phyloP scores from a whole-genome alignment of 345 rosid species.

The Isatis tinctoria region DNA sequence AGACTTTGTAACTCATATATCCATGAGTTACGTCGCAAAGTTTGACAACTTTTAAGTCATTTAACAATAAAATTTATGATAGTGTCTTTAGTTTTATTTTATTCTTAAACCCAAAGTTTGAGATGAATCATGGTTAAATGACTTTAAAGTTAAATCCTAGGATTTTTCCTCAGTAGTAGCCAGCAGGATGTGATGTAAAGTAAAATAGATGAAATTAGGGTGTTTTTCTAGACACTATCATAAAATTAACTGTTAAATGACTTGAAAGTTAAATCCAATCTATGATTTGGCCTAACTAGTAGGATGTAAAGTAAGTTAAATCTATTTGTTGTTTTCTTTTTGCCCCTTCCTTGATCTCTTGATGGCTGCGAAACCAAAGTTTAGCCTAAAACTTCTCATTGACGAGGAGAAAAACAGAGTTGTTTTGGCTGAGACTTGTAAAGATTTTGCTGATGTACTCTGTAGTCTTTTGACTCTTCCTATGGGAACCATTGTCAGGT shows the following conservation, averaged over 20 bases:
- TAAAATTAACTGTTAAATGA: background rate
- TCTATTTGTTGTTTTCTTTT: background rate
- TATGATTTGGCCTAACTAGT: background rate
- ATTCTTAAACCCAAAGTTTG: background rate
- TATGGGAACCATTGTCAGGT: constrained; percentile 21
- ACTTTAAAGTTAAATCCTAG: background rate
- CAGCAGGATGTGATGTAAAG: background rate
- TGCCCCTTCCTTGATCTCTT: background rate
- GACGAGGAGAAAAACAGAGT: constrained; percentile 22
- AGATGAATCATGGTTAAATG: background rate
- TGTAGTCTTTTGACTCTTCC: constrained; percentile 28
- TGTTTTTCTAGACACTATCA: background rate
- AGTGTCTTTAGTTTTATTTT: background rate
- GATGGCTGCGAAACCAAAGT: constrained; percentile 9
- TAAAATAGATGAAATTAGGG: background rate
- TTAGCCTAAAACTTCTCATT: constrained; percentile 26
- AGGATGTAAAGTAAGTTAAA: background rate
- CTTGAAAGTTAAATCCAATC: background rate
- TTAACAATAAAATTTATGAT: too few species aligned
- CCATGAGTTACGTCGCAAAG: too few species aligned
- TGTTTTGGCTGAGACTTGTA: constrained; percentile 30
- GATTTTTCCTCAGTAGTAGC: background rate
- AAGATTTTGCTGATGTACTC: constrained; percentile 27
- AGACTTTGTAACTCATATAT: too few species aligned
- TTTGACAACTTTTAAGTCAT: too few species aligned